Conservation (phyloP, 2,329 filamentous ascomycete genomes). For the Hymenoscyphus fraxineus region DNA sequence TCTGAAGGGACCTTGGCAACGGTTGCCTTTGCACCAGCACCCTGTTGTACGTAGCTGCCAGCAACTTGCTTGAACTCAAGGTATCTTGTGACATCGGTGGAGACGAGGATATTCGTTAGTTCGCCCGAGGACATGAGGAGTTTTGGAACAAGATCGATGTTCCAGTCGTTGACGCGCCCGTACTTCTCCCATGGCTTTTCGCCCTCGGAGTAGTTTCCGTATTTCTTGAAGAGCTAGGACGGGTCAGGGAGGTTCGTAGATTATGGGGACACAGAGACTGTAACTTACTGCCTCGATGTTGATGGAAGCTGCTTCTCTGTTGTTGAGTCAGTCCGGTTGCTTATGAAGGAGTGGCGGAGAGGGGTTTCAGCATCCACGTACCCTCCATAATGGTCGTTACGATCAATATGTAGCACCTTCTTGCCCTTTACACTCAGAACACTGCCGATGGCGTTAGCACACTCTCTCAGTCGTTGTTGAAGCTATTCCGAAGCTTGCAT, state of each 20-base stretch:
- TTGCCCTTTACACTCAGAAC: constrained; percentile 97
- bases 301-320: constrained; percentile 87
- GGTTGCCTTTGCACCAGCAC: constrained; percentile 74
- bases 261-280: constrained; percentile 7
- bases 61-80: constrained; percentile 93
- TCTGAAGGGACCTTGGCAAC: constrained; percentile 97
- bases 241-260: constrained; percentile 34
- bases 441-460: constrained; percentile 44
- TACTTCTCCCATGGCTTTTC: constrained; percentile 98
- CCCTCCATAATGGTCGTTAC: constrained; percentile 98
- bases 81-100: constrained; percentile 85
- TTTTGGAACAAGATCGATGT: constrained; percentile 97
- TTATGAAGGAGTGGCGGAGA: constrained; percentile 10
- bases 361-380: constrained; percentile 38
- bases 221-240: constrained; percentile 87
- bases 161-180: constrained; percentile 96
- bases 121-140: constrained; percentile 98
- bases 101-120: constrained; percentile 96
- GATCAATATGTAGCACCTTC: constrained; percentile 98
- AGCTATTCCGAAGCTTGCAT: constrained; percentile 36
- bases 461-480: neutral
- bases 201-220: constrained; percentile 73
- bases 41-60: constrained; percentile 94
- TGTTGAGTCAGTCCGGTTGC: constrained; percentile 29
- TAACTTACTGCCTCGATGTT: constrained; percentile 84